Evolutionary conservation across 2,329 filamentous ascomycete species (phyloP).

Genomic region (Colletotrichum trifolii): DNA sequence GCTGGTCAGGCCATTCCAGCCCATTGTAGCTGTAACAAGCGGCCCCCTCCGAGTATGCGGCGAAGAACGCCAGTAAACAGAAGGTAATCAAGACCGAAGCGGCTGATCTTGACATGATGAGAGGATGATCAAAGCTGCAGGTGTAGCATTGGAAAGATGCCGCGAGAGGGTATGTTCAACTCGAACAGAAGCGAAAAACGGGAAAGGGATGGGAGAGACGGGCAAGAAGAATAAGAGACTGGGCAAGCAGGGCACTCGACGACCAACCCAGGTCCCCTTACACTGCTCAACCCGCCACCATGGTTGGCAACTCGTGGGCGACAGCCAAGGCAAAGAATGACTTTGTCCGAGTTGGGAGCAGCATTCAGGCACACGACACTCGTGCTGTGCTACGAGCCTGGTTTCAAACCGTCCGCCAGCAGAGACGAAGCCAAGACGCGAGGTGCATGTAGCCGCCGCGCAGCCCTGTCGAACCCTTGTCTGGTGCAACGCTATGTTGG

Average conservation of each 20-base stretch:
- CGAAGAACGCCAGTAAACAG: not conserved
- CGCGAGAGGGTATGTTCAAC: not conserved
- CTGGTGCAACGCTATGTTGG: no score
- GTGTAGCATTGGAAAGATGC: not conserved
- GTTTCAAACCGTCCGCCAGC: not conserved
- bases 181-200: not conserved
- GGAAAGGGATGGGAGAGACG: conserved; percentile 1
- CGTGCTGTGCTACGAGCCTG: not conserved
- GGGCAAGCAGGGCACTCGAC: not conserved
- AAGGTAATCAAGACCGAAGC: not conserved
- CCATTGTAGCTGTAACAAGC: not conserved
- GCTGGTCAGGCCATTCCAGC: not conserved
- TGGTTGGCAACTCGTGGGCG: not conserved
- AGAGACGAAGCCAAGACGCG: not conserved
- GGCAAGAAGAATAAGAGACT: conserved; percentile 11
- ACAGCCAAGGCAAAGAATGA: not conserved
- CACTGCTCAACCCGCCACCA: not conserved
- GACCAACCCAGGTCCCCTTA: not conserved
- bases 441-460: not conserved
- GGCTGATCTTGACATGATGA: conserved; percentile 7
- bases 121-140: not conserved
- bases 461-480: no score
- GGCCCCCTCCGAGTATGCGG: not conserved
- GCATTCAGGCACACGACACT: not conserved
- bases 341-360: conserved; percentile 1